These are phyloP conservation scores for Teratosphaeria nubilosa DNA, from an alignment of 2,329 filamentous ascomycete genomes.

Conservation along the genomic window DNA sequence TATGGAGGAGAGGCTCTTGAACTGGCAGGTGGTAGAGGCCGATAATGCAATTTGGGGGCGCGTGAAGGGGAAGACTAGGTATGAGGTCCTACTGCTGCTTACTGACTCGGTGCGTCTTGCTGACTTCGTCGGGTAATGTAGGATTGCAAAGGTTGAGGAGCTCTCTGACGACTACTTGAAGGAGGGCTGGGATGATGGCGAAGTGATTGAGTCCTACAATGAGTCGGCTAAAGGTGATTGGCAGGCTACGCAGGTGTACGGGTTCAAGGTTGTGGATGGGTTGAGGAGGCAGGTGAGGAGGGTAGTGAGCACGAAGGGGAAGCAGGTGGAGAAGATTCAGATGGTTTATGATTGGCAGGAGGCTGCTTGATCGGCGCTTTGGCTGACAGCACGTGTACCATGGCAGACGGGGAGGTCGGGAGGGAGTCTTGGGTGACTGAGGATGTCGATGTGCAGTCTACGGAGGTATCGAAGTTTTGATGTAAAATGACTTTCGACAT, in stretches of 20 bases:
- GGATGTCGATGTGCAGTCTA: background rate
- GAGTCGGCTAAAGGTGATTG: constrained; percentile 40
- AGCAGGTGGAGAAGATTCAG: constrained; percentile 28
- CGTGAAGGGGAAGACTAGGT: constrained; percentile 49
- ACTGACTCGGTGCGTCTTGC: too few species aligned
- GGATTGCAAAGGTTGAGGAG: constrained; percentile 30
- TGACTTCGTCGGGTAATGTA: too few species aligned
- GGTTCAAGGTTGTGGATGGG: constrained; percentile 35
- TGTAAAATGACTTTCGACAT: too few species aligned
- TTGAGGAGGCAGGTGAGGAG: constrained; percentile 30
- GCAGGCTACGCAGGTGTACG: constrained; percentile 47
- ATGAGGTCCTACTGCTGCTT: background rate
- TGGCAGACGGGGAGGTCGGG: background rate
- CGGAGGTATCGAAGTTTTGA: too few species aligned
- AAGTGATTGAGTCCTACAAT: constrained; percentile 41
- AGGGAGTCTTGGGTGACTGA: background rate
- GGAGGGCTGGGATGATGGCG: constrained; percentile 45
- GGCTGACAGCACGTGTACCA: background rate
- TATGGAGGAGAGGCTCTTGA: constrained; percentile 46
- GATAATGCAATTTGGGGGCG: constrained; percentile 70
- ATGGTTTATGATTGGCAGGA: constrained; percentile 35
- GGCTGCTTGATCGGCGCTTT: background rate
- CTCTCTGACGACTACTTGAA: constrained; percentile 39
- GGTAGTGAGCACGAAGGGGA: constrained; percentile 29
- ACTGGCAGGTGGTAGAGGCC: constrained; percentile 55